phyloP scores from a whole-genome alignment of 306 rosid species.

The Hippophae rhamnoides region DNA sequence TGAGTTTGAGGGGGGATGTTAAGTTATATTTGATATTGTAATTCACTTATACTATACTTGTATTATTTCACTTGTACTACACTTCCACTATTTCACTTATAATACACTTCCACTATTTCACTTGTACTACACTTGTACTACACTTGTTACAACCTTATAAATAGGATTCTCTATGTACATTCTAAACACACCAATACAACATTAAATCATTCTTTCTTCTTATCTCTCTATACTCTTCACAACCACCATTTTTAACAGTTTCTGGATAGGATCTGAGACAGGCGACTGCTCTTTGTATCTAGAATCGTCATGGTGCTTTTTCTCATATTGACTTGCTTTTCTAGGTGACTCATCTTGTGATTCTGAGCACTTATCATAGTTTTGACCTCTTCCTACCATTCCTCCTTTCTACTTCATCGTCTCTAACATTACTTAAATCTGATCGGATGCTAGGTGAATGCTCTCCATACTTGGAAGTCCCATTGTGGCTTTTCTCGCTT shows the following conservation, averaged over 20 bases:
- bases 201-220: too few species aligned
- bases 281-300: conserved; percentile 35
- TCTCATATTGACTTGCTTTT: conserved; percentile 1
- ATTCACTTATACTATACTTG: too few species aligned
- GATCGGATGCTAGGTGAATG: conserved; percentile 25
- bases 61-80: too few species aligned
- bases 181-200: too few species aligned
- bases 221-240: too few species aligned
- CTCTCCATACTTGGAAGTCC: conserved; percentile 28
- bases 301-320: conserved; percentile 16
- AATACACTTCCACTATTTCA: too few species aligned
- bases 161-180: too few species aligned
- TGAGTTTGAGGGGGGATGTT: too few species aligned
- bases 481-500: not conserved
- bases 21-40: too few species aligned
- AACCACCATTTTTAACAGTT: conserved; percentile 16
- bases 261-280: conserved; percentile 23
- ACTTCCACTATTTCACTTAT: too few species aligned
- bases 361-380: conserved; percentile 7
- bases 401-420: not conserved
- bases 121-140: too few species aligned
- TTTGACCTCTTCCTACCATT: conserved; percentile 7
- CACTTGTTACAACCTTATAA: too few species aligned
- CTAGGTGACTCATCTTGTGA: conserved; percentile 14
- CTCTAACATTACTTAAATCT: conserved; percentile 21